Evolutionary conservation across 2,329 filamentous ascomycete species (phyloP), one percentile per base, ranked within the genome.

Genomic region (Conoideocrella luteorostrata): DNA sequence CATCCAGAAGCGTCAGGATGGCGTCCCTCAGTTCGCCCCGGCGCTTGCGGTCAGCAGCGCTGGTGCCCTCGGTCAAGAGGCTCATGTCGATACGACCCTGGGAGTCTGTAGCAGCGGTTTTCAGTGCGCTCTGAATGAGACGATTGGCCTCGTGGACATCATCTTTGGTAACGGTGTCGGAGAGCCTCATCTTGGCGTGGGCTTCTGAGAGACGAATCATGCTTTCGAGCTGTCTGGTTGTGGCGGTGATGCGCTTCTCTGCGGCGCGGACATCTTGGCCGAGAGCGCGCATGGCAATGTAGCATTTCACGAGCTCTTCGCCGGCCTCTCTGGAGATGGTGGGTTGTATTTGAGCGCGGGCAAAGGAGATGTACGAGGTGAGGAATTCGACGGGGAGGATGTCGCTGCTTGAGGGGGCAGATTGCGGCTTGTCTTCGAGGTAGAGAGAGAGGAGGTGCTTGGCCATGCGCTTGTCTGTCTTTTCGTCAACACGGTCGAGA

Each of bases 181-280:
- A 80, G 5, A 98, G 78, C 4, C 93, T 86, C 94, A 98, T 98
- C 66, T 96, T 96, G 39, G 93, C 94, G 65, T 98, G 94, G 1
- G 90, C 93, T 70, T 98, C 93, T 2, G 90, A 72, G 3, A 98
- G 84, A 49, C 93, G 91, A 60, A 98, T 97, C 94, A 98, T 98
- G 36, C 86, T 93, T 68, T 98, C 94, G 5, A 98, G 76, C 67
- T 98, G 93, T 60, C 93, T 81, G 1, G 94, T 98, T 3, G 93
- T 98, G 32, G 93, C 93, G 0, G 93, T 98, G 68, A 98, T 98
- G 53, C 93, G 88, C 65, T 94, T 91, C 66, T 98, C 94, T 3
- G 87, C 80, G 3, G 89, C 78, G 39, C 91, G 88, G 28, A 91
- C 84, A 55, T 90, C 86, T 54, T 89, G 84, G 37, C 93, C 93